Base-by-base conservation (phyloP, 176 grass and related monocot genomes). In the Ensete glaucum region DNA sequence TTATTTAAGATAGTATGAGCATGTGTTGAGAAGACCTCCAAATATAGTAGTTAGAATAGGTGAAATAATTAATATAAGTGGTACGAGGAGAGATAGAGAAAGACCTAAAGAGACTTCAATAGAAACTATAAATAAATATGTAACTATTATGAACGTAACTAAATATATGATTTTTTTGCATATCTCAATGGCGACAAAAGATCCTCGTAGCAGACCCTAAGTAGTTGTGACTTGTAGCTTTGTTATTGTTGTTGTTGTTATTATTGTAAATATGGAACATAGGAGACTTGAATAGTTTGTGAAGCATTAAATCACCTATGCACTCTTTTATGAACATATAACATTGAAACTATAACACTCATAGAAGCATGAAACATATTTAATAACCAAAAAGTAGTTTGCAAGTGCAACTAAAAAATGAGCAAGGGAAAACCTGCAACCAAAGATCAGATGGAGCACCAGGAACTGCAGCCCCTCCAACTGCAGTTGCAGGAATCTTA, bases 401-500 rank as follows among this genome's bases (percentile, higher is more conserved):
- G 70, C 4, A 53, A 63, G 52, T 26, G 50, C 10, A 69, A 80
- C 57, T 72, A 17, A 59, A 54, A 50, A 43, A 29, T 72, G 66
- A 53, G 21, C 10, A 69, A 0, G 56, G 22, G 58, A 71, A 26
- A 66, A 82, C 54, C 70, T 78, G 58, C 84, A 91, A 83, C 88
- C 88, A 91, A 80, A 82, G 82, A 11, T 83, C 85, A 9, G 75
- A 64, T 51, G 75, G 7, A 77, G 60, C 75, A 65, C 75, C 75
- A 65, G 75, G 49, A 51, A 52, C 75, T 23, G 20, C 75, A 77
- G 75, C 75, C 65, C 80, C 85, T 78, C 79, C 82, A 67, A 69
- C 76, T 85, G 88, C 86, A 82, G 76, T 77, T 50, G 81, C 27
- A 1, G 76, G 69, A 67, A 75, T 63, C 68, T 89, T 89, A 56